These are phyloP conservation scores for Hysterium pulicare DNA, from an alignment of 2,329 filamentous ascomycete species.

Conservation along the genomic window DNA sequence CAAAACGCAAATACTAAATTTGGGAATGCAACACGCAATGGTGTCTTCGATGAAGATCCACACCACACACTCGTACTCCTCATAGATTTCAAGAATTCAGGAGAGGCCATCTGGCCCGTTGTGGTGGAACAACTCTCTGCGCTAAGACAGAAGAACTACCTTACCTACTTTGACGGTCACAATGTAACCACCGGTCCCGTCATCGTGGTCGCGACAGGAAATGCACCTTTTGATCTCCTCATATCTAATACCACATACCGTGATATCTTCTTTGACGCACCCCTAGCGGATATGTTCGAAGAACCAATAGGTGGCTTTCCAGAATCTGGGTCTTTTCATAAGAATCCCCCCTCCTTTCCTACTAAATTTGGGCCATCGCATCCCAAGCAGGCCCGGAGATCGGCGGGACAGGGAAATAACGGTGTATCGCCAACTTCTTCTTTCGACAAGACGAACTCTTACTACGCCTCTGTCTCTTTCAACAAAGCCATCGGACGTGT, in stretches of 20 bases:
- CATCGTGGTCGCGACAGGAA: conserved; percentile 54
- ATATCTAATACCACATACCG: conserved; percentile 47
- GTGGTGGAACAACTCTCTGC: conserved; percentile 43
- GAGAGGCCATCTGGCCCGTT: conserved; percentile 33
- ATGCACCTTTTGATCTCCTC: conserved; percentile 50
- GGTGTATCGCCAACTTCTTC: conserved; percentile 35
- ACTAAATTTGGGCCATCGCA: background rate
- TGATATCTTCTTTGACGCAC: conserved; percentile 57
- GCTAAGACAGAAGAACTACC: conserved; percentile 48
- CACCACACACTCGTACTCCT: conserved; percentile 50
- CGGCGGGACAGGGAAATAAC: conserved; percentile 45
- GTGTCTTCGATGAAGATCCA: conserved; percentile 51
- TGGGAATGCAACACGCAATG: conserved; percentile 33
- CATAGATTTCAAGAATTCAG: conserved; percentile 49
- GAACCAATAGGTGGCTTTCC: conserved; percentile 9
- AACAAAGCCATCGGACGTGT: conserved; percentile 50
- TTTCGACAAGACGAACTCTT: conserved; percentile 55
- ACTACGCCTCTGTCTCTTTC: conserved; percentile 64
- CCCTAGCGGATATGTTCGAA: conserved; percentile 39
- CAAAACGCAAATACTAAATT: conserved; percentile 44
- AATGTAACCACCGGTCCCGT: conserved; percentile 42
- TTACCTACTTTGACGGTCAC: conserved; percentile 50
- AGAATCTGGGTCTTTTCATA: conserved; percentile 1
- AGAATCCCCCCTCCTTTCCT: background rate
- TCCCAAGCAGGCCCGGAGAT: background rate